Evolutionary conservation across 1,284 basidiomycete species (phyloP).

Genomic region (Schizopora paradoxa): DNA sequence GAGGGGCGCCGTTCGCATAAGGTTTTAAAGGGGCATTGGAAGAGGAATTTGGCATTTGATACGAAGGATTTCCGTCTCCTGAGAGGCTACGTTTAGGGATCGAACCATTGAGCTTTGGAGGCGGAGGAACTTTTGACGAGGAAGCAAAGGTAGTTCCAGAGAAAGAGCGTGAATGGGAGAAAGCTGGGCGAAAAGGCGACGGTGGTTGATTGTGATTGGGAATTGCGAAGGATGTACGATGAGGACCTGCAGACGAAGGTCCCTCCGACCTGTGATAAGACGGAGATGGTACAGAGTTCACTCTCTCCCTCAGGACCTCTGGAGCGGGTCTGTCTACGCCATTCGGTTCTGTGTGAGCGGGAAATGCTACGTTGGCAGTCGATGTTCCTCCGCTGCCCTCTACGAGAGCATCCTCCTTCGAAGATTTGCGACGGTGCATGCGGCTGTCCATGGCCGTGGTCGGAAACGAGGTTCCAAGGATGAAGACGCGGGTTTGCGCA

Average conservation of each 20-base stretch:
- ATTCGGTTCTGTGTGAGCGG: constrained; percentile 15
- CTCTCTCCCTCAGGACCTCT: constrained; percentile 30
- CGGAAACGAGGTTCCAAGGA: too few relatives aligned
- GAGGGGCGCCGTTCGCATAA: constrained; percentile 21
- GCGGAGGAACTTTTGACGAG: constrained; percentile 38
- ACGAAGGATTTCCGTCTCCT: constrained; percentile 25
- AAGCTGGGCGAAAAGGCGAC: constrained; percentile 47
- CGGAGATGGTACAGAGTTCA: constrained; percentile 33
- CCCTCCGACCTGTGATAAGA: constrained; percentile 24
- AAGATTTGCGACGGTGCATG: constrained; percentile 33
- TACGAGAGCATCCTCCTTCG: constrained; percentile 24
- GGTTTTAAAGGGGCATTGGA: constrained; percentile 21
- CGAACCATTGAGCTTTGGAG: constrained; percentile 45
- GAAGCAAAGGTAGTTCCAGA: constrained; percentile 42
- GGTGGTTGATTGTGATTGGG: constrained; percentile 31
- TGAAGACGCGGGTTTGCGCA: too few relatives aligned
- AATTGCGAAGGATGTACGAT: constrained; percentile 32
- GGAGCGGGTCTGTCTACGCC: constrained; percentile 6
- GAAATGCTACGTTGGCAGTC: constrained; percentile 9
- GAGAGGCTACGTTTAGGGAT: constrained; percentile 33
- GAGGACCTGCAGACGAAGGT: constrained; percentile 38
- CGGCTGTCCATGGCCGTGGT: too few relatives aligned
- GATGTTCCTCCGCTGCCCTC: background rate
- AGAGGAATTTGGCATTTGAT: constrained; percentile 23
- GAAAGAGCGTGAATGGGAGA: constrained; percentile 49